phyloP scores from a whole-genome alignment of 495 filamentous ascomycete species.

The Pseudoneurospora amorphoporcata region DNA sequence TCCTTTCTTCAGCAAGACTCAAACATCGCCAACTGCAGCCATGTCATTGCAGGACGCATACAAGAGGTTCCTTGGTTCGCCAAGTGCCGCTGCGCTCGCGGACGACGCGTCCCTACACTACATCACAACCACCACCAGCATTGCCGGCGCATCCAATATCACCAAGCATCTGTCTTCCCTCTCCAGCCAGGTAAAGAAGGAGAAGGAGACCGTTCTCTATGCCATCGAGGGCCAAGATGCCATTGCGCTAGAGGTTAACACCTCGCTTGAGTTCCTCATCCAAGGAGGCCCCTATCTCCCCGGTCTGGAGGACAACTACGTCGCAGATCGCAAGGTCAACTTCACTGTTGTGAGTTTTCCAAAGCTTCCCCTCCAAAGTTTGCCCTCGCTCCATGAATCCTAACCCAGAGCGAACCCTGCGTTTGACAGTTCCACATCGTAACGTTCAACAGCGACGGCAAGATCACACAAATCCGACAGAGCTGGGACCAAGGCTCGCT shows the following conservation, averaged over 20 bases:
- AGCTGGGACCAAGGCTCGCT: conserved; percentile 94
- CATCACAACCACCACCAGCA: conserved; percentile 74
- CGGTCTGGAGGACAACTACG: conserved; percentile 85
- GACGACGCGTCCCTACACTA: conserved; percentile 74
- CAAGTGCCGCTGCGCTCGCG: conserved; percentile 53
- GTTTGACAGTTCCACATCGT: conserved; percentile 73
- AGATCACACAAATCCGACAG: conserved; percentile 75
- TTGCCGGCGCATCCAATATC: conserved; percentile 59
- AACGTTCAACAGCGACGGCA: conserved; percentile 60
- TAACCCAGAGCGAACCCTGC: conserved; percentile 18
- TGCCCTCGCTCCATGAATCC: conserved; percentile 1
- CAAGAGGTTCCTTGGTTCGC: conserved; percentile 53
- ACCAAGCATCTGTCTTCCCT: conserved; percentile 65
- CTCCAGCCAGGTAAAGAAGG: conserved; percentile 62
- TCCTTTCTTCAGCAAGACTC: background rate
- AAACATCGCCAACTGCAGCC: background rate
- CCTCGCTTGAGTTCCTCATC: conserved; percentile 67
- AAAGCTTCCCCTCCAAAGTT: background rate
- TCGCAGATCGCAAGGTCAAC: conserved; percentile 69
- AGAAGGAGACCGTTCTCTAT: conserved; percentile 61
- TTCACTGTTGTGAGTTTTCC: conserved; percentile 65
- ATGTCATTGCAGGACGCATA: background rate
- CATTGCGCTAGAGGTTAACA: conserved; percentile 69
- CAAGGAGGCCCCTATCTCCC: conserved; percentile 85
- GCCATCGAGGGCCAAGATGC: conserved; percentile 59